Evolutionary conservation across 257 asterid genomes (phyloP), one percentile per base, ranked within the genome.

Genomic region (Agastache rugosa): DNA sequence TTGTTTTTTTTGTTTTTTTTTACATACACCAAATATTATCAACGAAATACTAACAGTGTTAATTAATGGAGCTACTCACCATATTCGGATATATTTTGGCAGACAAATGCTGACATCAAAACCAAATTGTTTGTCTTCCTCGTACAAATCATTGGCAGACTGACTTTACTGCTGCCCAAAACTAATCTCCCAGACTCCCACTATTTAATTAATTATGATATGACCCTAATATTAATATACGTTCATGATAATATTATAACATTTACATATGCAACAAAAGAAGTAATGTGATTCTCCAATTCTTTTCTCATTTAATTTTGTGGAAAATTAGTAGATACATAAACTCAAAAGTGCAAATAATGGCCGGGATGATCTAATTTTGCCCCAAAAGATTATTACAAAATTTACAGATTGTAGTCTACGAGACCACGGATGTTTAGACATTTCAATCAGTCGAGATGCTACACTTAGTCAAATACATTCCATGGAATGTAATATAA

Each of bases 361-460:
- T 15, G 51, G 51, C 7, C n/a, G 19, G 22, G 63, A 0, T 25
- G 35, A 11, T 35, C 48, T 42, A 11, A 16, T 16, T 72, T 59
- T 59, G 19, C 12, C 19, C 45, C 48, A n/a, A 9, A 2, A 55
- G 51, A 66, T 58, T 23, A 69, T 34, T 60, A 19, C 10, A 56
- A 20, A 29, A 16, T 69, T 50, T 74, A 74, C 78, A 63, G 8
- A 25, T n/a, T n/a, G n/a, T n/a, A n/a, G n/a, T n/a, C n/a, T n/a
- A n/a, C n/a, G n/a, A n/a, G n/a, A n/a, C n/a, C n/a, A n/a, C n/a
- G n/a, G n/a, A n/a, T n/a, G n/a, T n/a, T n/a, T 16, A 27, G 34
- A 19, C 22, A 29, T 9, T 1, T 31, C 7, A 31, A 16, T 45
- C 15, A 14, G 1, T 45, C 6, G 16, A 45, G 50, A 65, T 17